Base-by-base conservation (phyloP, 2,329 filamentous ascomycete species). In the Pyrenophora graminea region DNA sequence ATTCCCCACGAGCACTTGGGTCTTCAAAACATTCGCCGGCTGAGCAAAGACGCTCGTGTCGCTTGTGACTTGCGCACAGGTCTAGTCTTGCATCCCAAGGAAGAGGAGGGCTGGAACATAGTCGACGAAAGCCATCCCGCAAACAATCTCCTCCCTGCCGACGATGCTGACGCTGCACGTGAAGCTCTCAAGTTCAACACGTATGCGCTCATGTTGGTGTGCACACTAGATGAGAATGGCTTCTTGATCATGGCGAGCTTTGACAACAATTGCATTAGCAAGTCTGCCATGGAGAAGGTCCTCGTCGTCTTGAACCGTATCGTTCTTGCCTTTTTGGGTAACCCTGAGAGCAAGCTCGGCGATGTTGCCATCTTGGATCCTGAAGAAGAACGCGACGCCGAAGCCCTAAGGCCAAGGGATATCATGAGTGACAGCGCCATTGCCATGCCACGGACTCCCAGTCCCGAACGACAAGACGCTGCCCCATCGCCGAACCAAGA, bases 1-100 rank as follows among this genome's bases (percentile, higher is more conserved):
- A 86, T 88, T 5, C 81, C 84, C 0, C 81, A 87, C 63, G 83
- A 89, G 66, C 85, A 90, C 64, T 77, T 82, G 42, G 83, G 83
- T 17, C 72, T 85, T 38, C 83, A 85, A 59, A 75, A 84, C 55
- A 86, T 86, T 52, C 81, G 83, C 8, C 64, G 69, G 1, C 39
- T 75, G 6, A 71, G 68, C 39, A 63, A 55, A 17, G 66, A 73
- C 19, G 71, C 70, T 4, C 64, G 68, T 15, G 56, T 64, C 30
- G 72, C 70, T 4, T 74, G 72, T 30, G 68, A 71, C 38, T 50
- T 73, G 2, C 63, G 65, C 17, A 74, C 68, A 1, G 71, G 71
- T 30, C 52, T 75, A 17, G 72, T 75, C 3, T 53, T 75, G 6
- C 70, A 75, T 38, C 72, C 72, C 2, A 71, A 67, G 30, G 68